Conservation (phyloP, 495 filamentous ascomycete species). For the Choiromyces venosus region DNA sequence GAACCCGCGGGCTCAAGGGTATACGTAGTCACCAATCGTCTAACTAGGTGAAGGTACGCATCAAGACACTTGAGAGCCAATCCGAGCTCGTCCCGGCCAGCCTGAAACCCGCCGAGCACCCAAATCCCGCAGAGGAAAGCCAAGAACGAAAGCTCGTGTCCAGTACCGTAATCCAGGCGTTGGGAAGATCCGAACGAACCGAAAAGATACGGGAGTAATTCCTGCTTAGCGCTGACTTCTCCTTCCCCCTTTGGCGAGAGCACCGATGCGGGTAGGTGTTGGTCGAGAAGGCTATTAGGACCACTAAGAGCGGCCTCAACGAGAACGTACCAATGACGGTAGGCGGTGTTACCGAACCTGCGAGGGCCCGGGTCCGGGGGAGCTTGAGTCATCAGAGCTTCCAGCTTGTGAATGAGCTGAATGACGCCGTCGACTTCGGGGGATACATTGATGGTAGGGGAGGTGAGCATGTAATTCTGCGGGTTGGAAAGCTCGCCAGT, state of each 20-base stretch:
- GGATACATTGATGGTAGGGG: constrained; percentile 25
- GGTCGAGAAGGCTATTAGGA: constrained; percentile 52
- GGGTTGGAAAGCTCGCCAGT: constrained; percentile 46
- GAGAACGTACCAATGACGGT: constrained; percentile 71
- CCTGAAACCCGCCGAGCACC: constrained; percentile 76
- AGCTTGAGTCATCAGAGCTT: constrained; percentile 64
- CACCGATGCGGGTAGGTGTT: constrained; percentile 52
- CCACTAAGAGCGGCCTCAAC: constrained; percentile 51
- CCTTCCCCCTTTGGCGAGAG: constrained; percentile 7
- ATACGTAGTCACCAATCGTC: constrained; percentile 80
- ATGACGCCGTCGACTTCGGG: constrained; percentile 44
- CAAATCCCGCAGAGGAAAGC: constrained; percentile 85
- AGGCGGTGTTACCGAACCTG: constrained; percentile 85
- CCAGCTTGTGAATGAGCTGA: constrained; percentile 59
- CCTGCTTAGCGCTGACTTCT: constrained; percentile 50
- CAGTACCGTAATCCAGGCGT: constrained; percentile 89
- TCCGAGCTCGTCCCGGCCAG: constrained; percentile 41
- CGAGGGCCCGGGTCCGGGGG: constrained; percentile 80
- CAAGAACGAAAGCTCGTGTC: constrained; percentile 89
- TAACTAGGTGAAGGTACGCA: constrained; percentile 69
- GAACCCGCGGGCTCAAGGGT: constrained; percentile 94
- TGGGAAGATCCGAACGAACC: constrained; percentile 85
- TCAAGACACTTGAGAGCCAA: constrained; percentile 36
- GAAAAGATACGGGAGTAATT: constrained; percentile 73
- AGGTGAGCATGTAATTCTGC: constrained; percentile 44